These are phyloP conservation scores for Phytophthora chlamydospora DNA, from an alignment of 352 stramenopile species.

Conservation along the genomic window DNA sequence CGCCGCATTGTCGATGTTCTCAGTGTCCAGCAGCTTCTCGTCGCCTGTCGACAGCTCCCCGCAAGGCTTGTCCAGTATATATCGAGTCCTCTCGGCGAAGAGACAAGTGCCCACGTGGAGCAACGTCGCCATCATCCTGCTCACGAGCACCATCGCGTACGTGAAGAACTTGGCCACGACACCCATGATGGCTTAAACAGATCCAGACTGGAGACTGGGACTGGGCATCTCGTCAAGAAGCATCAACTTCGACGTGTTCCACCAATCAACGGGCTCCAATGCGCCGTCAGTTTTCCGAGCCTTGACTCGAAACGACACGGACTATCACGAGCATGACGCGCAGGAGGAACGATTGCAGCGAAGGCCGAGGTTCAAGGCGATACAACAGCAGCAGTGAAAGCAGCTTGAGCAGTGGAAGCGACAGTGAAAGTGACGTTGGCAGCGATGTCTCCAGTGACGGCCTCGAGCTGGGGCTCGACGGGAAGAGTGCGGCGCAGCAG, in stretches of 20 bases:
- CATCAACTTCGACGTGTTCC: slow-evolving; percentile 34
- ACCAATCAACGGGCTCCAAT: slow-evolving; percentile 14
- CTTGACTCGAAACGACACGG: slow-evolving; percentile 14
- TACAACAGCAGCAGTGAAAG: slow-evolving; percentile 24
- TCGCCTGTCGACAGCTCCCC: slow-evolving; percentile 18
- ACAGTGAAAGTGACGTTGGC: slow-evolving; percentile 14
- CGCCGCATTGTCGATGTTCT: slow-evolving; percentile 11
- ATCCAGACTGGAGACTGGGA: slow-evolving; percentile 16
- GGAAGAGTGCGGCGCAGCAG: slow-evolving; percentile 41
- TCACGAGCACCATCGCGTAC: slow-evolving; percentile 26
- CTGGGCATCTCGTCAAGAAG: slow-evolving; percentile 10
- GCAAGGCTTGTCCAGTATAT: slow-evolving; percentile 17
- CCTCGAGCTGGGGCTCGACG: slow-evolving; percentile 24
- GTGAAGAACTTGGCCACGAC: slow-evolving; percentile 34
- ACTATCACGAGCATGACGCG: slow-evolving; percentile 13
- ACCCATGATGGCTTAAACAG: slow-evolving; percentile 21
- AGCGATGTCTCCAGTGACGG: slow-evolving; percentile 23
- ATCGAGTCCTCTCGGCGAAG: slow-evolving; percentile 1
- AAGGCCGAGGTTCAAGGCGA: not conserved
- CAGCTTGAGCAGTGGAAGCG: slow-evolving; percentile 27
- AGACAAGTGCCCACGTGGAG: slow-evolving; percentile 13
- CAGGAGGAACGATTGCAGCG: slow-evolving; percentile 4
- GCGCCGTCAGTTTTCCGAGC: slow-evolving; percentile 18
- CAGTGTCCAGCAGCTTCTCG: slow-evolving; percentile 15
- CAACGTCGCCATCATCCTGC: slow-evolving; percentile 19